Conservation (phyloP, 192 early-diverging fungal genomes). For the Entophlyctis luteolus region DNA sequence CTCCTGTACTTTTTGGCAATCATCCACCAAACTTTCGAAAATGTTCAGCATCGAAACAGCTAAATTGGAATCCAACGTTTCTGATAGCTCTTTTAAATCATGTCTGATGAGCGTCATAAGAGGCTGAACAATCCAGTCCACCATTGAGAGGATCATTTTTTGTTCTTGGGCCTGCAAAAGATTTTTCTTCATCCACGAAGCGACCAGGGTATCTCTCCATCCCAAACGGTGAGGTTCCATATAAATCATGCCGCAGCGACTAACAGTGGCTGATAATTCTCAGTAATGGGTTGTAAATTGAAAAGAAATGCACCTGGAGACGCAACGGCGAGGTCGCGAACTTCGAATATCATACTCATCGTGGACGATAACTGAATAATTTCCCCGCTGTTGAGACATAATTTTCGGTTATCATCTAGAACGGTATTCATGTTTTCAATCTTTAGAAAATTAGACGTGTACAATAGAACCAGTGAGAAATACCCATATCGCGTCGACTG, state of each 20-base stretch:
- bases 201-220: slow-evolving; percentile 53
- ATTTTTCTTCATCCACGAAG: slow-evolving; percentile 50
- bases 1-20: slow-evolving; percentile 29
- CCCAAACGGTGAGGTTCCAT: slow-evolving; percentile 56
- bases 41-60: slow-evolving; percentile 50
- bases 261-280: slow-evolving; percentile 49
- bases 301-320: slow-evolving; percentile 42
- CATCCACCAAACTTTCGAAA: slow-evolving; percentile 49
- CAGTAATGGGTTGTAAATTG: not conserved
- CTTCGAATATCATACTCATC: slow-evolving; percentile 64
- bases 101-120: slow-evolving; percentile 43
- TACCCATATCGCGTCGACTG: slow-evolving; percentile 65
- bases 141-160: slow-evolving; percentile 27
- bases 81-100: slow-evolving; percentile 51
- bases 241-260: slow-evolving; percentile 65
- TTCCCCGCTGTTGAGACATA: slow-evolving; percentile 59
- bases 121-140: slow-evolving; percentile 53
- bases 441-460: slow-evolving; percentile 33
- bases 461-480: too few species aligned
- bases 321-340: slow-evolving; percentile 56
- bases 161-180: slow-evolving; percentile 36
- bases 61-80: slow-evolving; percentile 51
- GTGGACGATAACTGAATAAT: slow-evolving; percentile 60
- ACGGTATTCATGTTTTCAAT: slow-evolving; percentile 66
- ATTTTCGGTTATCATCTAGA: slow-evolving; percentile 59